Evolutionary conservation across 371 early-diverging fungal genomes (phyloP), one percentile per base, ranked within the genome.

Genomic region (Mucor indicus): DNA sequence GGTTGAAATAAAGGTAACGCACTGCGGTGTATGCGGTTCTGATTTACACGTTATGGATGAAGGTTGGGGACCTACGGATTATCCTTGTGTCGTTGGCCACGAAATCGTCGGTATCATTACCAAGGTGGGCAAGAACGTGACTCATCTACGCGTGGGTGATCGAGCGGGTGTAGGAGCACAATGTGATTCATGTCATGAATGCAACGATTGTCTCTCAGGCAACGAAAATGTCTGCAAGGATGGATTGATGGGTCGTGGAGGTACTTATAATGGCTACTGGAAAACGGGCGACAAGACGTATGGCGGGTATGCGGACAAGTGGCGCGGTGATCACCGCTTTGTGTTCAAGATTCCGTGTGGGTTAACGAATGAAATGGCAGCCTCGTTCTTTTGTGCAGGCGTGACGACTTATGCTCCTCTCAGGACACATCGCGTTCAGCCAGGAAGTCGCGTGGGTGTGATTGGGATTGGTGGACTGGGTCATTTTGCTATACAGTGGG

Each of bases 371-470:
- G 30, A 29, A 29, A 29, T 29, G 12, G 30, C 30, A 29, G 30
- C 30, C 12, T 8, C 82, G 31, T 61, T 77, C 55, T 67, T 68
- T 42, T 69, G 55, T 47, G 62, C 64, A 31, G 69, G 89, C 44
- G 59, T 81, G 29, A 87, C 90, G 9, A 76, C 79, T 4, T 90
- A 67, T 58, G 48, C 74, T 30, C 86, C 88, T 15, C 52, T 88
- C 47, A 69, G 65, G 50, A 44, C n/a, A 60, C 69, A 38, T 65
- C 72, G 33, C 67, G 77, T 53, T 62, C 72, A 33, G 72, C 75
- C 42, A n/a, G 74, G 62, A 25, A 57, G 64, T 3, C 60, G 62
- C 41, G 57, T 82, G 39, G 84, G 81, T 67, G 82, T 81, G 41
- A 61, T 81, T 49, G 46, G 46, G 17, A 21, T 45, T 32, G 46